phyloP scores from a whole-genome alignment of 2,329 filamentous ascomycete species.

The Aureobasidium leucospermi region DNA sequence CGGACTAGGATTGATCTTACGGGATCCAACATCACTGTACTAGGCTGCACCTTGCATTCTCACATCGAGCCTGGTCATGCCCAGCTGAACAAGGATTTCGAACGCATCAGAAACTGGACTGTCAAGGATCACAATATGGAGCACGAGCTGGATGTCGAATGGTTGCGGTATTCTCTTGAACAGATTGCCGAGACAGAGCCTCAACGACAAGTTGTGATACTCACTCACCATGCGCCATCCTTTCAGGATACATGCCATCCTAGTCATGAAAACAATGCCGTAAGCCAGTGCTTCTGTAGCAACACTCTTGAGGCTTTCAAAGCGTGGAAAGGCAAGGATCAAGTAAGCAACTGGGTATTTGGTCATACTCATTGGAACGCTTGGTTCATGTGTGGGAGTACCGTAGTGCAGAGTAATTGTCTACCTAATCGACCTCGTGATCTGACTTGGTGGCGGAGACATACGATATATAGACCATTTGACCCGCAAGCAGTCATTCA shows the following conservation, averaged over 20 bases:
- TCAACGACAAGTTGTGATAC: slow-evolving; percentile 27
- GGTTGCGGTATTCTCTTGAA: slow-evolving; percentile 40
- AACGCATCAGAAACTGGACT: slow-evolving; percentile 45
- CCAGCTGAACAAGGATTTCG: slow-evolving; percentile 42
- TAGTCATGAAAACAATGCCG: slow-evolving; percentile 36
- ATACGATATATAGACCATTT: slow-evolving; percentile 18
- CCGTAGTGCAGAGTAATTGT: slow-evolving; percentile 32
- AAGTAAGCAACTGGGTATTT: slow-evolving; percentile 36
- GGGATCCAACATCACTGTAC: slow-evolving; percentile 37
- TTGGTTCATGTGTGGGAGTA: slow-evolving; percentile 25
- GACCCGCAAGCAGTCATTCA: slow-evolving; percentile 14
- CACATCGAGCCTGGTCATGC: slow-evolving; percentile 33
- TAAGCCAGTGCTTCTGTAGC: slow-evolving; percentile 47
- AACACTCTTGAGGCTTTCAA: slow-evolving; percentile 30
- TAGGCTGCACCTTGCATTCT: slow-evolving; percentile 53
- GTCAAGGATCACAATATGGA: slow-evolving; percentile 41
- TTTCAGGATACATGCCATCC: slow-evolving; percentile 42
- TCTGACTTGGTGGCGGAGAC: slow-evolving; percentile 20
- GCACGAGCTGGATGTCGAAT: slow-evolving; percentile 42
- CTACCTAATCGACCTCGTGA: slow-evolving; percentile 20
- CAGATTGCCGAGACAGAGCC: slow-evolving; percentile 10
- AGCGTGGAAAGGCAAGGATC: slow-evolving; percentile 10
- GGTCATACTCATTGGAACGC: slow-evolving; percentile 40
- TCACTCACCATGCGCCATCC: slow-evolving; percentile 52
- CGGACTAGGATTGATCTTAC: slow-evolving; percentile 32